phyloP scores from a whole-genome alignment of 1,139 yeast species.

The Saccharomycopsis hybrid region DNA sequence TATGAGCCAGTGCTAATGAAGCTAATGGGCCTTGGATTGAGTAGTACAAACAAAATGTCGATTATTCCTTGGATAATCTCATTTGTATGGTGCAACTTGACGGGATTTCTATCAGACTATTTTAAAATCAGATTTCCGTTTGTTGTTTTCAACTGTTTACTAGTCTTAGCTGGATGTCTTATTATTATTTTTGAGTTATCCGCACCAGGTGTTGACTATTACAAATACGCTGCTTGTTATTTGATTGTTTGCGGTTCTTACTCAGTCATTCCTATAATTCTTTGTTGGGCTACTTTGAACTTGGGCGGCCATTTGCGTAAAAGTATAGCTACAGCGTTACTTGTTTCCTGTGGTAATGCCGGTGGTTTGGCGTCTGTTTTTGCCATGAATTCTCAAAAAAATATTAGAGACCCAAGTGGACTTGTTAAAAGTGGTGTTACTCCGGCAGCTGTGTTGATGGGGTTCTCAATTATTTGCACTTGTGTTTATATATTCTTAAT shows the following conservation, averaged over 20 bases:
- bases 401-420: conserved; percentile 57
- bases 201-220: conserved; percentile 28
- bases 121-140: conserved; percentile 43
- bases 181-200: conserved; percentile 39
- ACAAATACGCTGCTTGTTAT: conserved; percentile 63
- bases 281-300: conserved; percentile 64
- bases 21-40: conserved; percentile 51
- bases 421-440: conserved; percentile 42
- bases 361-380: conserved; percentile 69
- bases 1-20: conserved; percentile 61
- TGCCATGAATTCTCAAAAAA: conserved; percentile 48
- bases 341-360: conserved; percentile 68
- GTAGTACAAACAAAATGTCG: conserved; percentile 58
- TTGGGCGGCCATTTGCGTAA: conserved; percentile 62
- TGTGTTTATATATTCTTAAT: conserved; percentile 4
- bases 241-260: conserved; percentile 54
- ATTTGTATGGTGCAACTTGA: conserved; percentile 37
- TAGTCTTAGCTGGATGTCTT: conserved; percentile 51
- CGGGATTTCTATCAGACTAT: conserved; percentile 47
- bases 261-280: conserved; percentile 59
- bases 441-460: conserved; percentile 38
- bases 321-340: conserved; percentile 62
- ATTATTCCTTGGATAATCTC: conserved; percentile 69
- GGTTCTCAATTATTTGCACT: conserved; percentile 25
- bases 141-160: conserved; percentile 35